These are phyloP conservation scores for Neonectria magnoliae DNA, from an alignment of 2,329 filamentous ascomycete species.

Conservation along the genomic window DNA sequence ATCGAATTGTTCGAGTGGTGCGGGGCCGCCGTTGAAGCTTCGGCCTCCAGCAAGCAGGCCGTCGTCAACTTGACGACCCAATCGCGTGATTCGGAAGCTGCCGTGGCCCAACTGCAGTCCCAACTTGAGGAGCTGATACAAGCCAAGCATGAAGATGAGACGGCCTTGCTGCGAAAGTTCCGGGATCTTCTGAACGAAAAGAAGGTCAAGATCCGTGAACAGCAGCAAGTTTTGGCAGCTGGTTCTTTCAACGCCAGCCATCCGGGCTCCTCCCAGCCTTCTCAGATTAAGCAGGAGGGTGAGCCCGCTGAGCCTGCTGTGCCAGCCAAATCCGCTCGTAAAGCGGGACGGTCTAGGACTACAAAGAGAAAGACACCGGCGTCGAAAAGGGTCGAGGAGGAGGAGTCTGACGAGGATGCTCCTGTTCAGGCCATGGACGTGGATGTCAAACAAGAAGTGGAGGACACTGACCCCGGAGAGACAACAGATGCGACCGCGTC, in stretches of 20 bases:
- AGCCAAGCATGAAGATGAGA: slow-evolving; percentile 74
- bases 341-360: slow-evolving; percentile 51
- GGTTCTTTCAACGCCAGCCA: slow-evolving; percentile 54
- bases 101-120: slow-evolving; percentile 66
- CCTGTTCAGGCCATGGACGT: slow-evolving; percentile 61
- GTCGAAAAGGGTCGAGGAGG: slow-evolving; percentile 52
- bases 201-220: slow-evolving; percentile 81
- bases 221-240: slow-evolving; percentile 68
- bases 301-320: slow-evolving; percentile 24
- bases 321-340: slow-evolving; percentile 39
- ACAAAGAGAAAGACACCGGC: slow-evolving; percentile 62
- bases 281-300: slow-evolving; percentile 27
- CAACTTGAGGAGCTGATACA: slow-evolving; percentile 74
- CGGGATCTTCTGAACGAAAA: slow-evolving; percentile 78
- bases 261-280: slow-evolving; percentile 42
- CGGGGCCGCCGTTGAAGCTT: slow-evolving; percentile 62
- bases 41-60: slow-evolving; percentile 55
- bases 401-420: slow-evolving; percentile 53
- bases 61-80: slow-evolving; percentile 55
- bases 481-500: slow-evolving; percentile 54
- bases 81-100: slow-evolving; percentile 61
- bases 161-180: slow-evolving; percentile 74
- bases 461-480: slow-evolving; percentile 53
- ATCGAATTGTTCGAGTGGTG: slow-evolving; percentile 79
- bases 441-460: slow-evolving; percentile 51